Conservation (phyloP, 495 filamentous ascomycete species). For the Neurospora sp. region DNA sequence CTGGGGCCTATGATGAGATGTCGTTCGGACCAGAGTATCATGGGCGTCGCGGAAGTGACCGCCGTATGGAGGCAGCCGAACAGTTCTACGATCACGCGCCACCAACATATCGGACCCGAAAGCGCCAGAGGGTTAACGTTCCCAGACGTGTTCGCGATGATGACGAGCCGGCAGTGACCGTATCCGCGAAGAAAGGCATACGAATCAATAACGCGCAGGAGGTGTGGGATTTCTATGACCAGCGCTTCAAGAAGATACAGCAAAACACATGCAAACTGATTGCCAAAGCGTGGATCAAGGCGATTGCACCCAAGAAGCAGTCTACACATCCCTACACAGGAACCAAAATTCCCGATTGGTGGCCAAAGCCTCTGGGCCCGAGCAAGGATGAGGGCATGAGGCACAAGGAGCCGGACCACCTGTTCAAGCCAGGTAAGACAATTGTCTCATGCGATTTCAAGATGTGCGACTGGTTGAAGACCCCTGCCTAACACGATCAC, state of each 20-base stretch:
- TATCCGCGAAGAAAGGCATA: constrained; percentile 26
- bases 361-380: constrained; percentile 52
- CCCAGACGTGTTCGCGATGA: constrained; percentile 19
- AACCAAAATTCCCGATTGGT: constrained; percentile 65
- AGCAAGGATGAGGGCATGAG: constrained; percentile 29
- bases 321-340: constrained; percentile 72
- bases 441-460: neutral
- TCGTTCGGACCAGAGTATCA: constrained; percentile 2
- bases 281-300: constrained; percentile 71
- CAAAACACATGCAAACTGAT: constrained; percentile 66
- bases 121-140: constrained; percentile 24
- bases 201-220: constrained; percentile 46
- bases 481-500: neutral
- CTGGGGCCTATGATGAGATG: neutral
- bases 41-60: constrained; percentile 6
- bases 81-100: constrained; percentile 2
- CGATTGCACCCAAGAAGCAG: constrained; percentile 80
- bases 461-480: neutral
- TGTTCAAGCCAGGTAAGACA: constrained; percentile 56
- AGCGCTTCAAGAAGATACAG: constrained; percentile 56
- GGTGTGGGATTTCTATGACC: constrained; percentile 53
- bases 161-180: constrained; percentile 13
- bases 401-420: constrained; percentile 81
- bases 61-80: constrained; percentile 6
- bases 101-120: constrained; percentile 16